Percentiles rank a stretch among this genome's conserved stretches.
Conservation (phyloP, 108 stramenopile species). For the Cyclotella cryptica region DNA sequence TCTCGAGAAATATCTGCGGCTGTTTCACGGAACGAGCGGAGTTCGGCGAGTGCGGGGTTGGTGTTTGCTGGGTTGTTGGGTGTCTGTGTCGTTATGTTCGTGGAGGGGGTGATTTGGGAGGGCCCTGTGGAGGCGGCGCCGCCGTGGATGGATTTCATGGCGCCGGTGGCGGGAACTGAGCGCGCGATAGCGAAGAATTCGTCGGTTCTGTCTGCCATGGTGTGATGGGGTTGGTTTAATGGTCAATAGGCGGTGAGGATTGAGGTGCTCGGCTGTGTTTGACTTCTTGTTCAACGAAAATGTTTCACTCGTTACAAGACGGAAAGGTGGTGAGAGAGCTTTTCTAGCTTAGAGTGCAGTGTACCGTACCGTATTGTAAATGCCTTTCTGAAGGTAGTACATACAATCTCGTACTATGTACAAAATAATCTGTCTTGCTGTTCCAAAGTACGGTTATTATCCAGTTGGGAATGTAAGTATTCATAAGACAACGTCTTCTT, state of each 20-base stretch:
- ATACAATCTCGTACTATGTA: too few species aligned
- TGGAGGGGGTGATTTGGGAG: neutral
- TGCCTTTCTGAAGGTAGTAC: too few species aligned
- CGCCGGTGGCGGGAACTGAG: conserved; percentile 46
- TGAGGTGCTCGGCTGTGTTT: neutral
- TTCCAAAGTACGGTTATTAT: too few species aligned
- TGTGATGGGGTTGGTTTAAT: neutral
- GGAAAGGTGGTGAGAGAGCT: too few species aligned
- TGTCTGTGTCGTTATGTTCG: neutral
- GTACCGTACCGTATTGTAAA: too few species aligned
- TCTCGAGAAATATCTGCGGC: conserved; percentile 80
- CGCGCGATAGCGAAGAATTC: conserved; percentile 82
- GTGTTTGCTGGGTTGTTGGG: conserved; percentile 1
- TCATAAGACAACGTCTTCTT: too few species aligned
- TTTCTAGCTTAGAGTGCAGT: too few species aligned
- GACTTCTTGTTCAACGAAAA: neutral
- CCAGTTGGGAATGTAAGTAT: too few species aligned
- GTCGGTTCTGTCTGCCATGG: conserved; percentile 74
- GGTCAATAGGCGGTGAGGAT: neutral
- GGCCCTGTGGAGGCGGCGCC: conserved; percentile 2
- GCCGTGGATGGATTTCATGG: conserved; percentile 50
- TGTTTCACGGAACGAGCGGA: conserved; percentile 76
- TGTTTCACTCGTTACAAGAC: too few species aligned
- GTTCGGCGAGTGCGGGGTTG: conserved; percentile 54
- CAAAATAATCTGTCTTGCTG: too few species aligned